Conservation (phyloP, 2,329 filamentous ascomycete genomes). For the Thyridium curvatum region DNA sequence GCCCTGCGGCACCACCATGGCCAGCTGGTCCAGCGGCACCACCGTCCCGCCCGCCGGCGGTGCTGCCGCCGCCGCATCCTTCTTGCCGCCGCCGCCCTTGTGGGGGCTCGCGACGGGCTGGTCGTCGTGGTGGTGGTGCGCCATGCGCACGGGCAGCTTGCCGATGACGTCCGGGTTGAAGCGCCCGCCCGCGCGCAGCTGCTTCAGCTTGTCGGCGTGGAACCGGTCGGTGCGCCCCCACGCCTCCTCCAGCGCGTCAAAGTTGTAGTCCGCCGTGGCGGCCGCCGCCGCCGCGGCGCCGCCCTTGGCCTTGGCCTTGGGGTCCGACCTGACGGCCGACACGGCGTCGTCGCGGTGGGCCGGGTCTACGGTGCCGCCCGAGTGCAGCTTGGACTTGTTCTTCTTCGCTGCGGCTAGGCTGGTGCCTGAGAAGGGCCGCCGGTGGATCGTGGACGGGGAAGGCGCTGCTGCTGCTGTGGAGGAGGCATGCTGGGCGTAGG, state of each 20-base stretch:
- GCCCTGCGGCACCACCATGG: slow-evolving; percentile 12
- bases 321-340: no score
- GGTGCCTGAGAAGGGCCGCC: no score
- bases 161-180: slow-evolving; percentile 13
- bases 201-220: slow-evolving; percentile 11
- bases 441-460: no score
- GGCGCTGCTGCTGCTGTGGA: no score
- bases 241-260: slow-evolving; percentile 12
- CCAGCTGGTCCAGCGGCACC: slow-evolving; percentile 12
- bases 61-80: no score
- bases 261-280: slow-evolving; percentile 8
- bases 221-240: slow-evolving; percentile 11
- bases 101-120: neutral
- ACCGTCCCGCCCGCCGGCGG: neutral
- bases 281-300: slow-evolving; percentile 6
- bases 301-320: no score
- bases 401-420: no score
- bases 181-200: slow-evolving; percentile 9
- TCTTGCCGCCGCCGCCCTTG: neutral
- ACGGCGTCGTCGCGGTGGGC: no score
- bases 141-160: slow-evolving; percentile 5
- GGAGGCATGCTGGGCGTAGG: no score
- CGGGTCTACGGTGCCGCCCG: no score
- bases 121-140: neutral
- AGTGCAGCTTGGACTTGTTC: no score